These are phyloP conservation scores for Prosopis cineraria DNA, from an alignment of 306 rosid species.

Conservation along the genomic window DNA sequence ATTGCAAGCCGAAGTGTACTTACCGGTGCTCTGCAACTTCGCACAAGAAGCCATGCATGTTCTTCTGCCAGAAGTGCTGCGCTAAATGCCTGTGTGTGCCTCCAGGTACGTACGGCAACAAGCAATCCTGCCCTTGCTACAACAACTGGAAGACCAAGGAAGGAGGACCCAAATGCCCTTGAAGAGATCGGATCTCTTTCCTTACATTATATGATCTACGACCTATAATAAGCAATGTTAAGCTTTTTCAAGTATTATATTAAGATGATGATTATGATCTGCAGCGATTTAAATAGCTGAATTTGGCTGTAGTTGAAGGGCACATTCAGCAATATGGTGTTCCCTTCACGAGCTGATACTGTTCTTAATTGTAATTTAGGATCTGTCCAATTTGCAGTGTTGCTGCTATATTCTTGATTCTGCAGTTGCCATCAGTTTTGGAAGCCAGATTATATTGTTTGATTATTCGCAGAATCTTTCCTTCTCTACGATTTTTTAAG, in stretches of 20 bases:
- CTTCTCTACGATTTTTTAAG: neutral
- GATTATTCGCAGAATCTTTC: neutral
- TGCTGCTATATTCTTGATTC: neutral
- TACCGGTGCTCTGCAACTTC: constrained; percentile 85
- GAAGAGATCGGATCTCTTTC: neutral
- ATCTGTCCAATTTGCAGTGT: neutral
- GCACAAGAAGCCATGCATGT: constrained; percentile 96
- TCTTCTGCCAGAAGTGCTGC: constrained; percentile 90
- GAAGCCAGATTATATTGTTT: neutral
- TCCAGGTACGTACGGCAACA: constrained; percentile 79
- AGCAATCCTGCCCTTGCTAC: constrained; percentile 84
- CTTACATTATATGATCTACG: too few relatives aligned
- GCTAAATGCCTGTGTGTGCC: constrained; percentile 83
- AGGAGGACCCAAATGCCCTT: constrained; percentile 97
- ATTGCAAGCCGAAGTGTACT: constrained; percentile 64
- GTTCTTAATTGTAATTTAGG: neutral
- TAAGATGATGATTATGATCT: neutral
- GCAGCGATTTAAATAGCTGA: neutral
- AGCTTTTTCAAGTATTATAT: neutral
- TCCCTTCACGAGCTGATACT: constrained; percentile 3
- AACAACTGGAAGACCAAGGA: constrained; percentile 92
- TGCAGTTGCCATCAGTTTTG: neutral
- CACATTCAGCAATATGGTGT: constrained; percentile 16
- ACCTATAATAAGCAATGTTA: neutral
- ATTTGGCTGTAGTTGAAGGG: constrained; percentile 2